Evolutionary conservation across 2,329 filamentous ascomycete genomes (phyloP).

Genomic region (Stachybotrys echinatus): DNA sequence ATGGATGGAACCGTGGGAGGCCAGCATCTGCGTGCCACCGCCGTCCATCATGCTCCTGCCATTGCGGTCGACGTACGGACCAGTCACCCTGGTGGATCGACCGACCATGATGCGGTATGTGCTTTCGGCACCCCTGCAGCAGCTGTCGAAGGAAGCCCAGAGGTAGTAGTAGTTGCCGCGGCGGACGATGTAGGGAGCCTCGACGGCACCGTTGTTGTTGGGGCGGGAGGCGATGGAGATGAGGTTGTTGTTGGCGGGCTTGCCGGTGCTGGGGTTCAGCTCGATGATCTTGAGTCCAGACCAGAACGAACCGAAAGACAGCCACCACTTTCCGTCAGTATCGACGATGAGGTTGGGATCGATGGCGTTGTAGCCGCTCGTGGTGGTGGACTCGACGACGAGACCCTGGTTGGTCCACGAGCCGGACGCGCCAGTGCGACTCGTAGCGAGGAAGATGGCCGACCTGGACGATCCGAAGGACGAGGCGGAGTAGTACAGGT

Average conservation of each 20-base stretch:
- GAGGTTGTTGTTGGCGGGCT: conserved; percentile 13
- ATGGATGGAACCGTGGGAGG: conserved; percentile 20
- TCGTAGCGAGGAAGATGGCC: conserved; percentile 24
- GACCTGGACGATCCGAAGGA: conserved; percentile 19
- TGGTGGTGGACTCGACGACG: conserved; percentile 16
- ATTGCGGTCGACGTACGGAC: conserved; percentile 19
- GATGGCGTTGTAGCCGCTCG: conserved; percentile 21
- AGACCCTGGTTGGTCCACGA: conserved; percentile 22
- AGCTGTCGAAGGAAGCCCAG: conserved; percentile 25
- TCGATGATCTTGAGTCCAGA: conserved; percentile 22
- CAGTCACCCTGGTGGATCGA: conserved; percentile 19
- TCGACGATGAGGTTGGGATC: conserved; percentile 22
- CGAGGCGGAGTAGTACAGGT: conserved; percentile 26
- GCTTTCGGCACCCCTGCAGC: conserved; percentile 21
- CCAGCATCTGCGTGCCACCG: conserved; percentile 22
- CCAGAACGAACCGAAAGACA: conserved; percentile 26
- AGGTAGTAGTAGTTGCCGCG: conserved; percentile 23
- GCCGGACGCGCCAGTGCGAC: conserved; percentile 19
- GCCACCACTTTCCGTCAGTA: conserved; percentile 20
- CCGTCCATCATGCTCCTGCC: conserved; percentile 19
- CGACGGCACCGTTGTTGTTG: conserved; percentile 14
- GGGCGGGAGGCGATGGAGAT: conserved; percentile 19
- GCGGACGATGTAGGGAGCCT: conserved; percentile 22
- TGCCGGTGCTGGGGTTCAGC: conserved; percentile 18
- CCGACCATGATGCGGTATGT: conserved; percentile 27